phyloP scores from a whole-genome alignment of 345 rosid species.

The Cardamine chenopodiifolia region DNA sequence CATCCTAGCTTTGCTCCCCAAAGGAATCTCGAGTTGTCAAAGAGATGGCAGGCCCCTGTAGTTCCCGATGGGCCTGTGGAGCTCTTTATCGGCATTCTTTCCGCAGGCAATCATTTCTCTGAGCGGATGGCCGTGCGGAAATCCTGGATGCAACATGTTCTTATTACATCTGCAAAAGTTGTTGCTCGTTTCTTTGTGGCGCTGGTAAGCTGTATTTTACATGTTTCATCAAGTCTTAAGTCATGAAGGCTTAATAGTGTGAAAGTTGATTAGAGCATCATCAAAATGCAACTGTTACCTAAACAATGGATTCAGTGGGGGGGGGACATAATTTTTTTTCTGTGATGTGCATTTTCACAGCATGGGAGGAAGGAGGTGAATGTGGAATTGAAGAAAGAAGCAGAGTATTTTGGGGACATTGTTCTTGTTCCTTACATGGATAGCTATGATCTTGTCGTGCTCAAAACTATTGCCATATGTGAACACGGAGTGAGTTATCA shows the following conservation, averaged over 20 bases:
- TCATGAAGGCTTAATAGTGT: slow-evolving; percentile 2
- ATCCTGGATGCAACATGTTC: slow-evolving; percentile 92
- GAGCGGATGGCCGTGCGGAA: slow-evolving; percentile 98
- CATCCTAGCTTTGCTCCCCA: slow-evolving; percentile 91
- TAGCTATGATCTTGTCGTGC: slow-evolving; percentile 90
- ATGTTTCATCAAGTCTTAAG: background rate
- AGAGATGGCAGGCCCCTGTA: slow-evolving; percentile 79
- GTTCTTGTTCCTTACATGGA: slow-evolving; percentile 94
- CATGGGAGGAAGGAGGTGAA: slow-evolving; percentile 90
- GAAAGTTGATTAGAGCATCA: background rate
- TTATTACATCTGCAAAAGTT: slow-evolving; percentile 75
- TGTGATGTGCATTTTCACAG: slow-evolving; percentile 47
- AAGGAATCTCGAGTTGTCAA: slow-evolving; percentile 76
- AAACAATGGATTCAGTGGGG: background rate
- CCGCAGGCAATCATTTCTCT: slow-evolving; percentile 90
- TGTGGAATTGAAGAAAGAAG: slow-evolving; percentile 88
- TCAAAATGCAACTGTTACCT: background rate
- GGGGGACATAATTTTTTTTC: background rate
- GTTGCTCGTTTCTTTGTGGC: slow-evolving; percentile 98
- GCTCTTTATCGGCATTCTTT: slow-evolving; percentile 85
- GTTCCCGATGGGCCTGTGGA: slow-evolving; percentile 63
- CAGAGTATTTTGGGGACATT: slow-evolving; percentile 88
- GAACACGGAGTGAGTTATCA: slow-evolving; percentile 81
- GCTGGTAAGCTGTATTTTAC: slow-evolving; percentile 52
- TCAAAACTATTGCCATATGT: slow-evolving; percentile 94